Percentiles rank a stretch among this genome's conserved stretches.
Evolutionary conservation across 2,329 filamentous ascomycete species (phyloP).

Genomic region (Cryoendolithus antarcticus): DNA sequence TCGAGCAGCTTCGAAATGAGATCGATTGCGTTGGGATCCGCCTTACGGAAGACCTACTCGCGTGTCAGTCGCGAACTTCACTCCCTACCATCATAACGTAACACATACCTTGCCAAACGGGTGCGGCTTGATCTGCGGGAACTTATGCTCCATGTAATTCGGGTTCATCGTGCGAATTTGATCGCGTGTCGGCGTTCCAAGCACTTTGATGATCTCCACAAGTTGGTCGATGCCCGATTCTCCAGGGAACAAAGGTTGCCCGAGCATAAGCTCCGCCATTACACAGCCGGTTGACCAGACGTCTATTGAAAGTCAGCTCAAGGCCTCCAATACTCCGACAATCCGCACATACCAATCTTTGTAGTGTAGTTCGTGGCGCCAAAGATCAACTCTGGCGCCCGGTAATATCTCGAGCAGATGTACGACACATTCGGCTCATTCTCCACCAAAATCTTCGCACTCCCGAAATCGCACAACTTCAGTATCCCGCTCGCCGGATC

Average conservation of each 20-base stretch:
- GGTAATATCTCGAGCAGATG: constrained; percentile 98
- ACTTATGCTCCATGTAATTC: constrained; percentile 99
- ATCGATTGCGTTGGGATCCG: constrained; percentile 83
- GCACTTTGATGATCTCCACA: constrained; percentile 98
- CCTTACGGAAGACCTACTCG: constrained; percentile 82
- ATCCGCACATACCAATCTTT: constrained; percentile 65
- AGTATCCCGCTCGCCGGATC: constrained; percentile 84
- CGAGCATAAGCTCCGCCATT: constrained; percentile 98
- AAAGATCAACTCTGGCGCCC: constrained; percentile 94
- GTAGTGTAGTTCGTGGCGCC: constrained; percentile 99
- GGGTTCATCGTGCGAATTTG: constrained; percentile 99
- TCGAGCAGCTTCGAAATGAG: constrained; percentile 87
- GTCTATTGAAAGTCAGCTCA: constrained; percentile 44
- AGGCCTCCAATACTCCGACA: constrained; percentile 8
- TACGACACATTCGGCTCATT: constrained; percentile 99
- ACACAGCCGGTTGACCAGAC: constrained; percentile 99
- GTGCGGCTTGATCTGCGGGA: constrained; percentile 98
- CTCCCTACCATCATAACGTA: not conserved
- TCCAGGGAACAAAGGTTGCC: constrained; percentile 92
- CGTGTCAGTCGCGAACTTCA: constrained; percentile 1
- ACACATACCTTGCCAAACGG: constrained; percentile 75
- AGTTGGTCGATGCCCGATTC: constrained; percentile 98
- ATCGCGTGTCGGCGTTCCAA: constrained; percentile 90
- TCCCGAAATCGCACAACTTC: constrained; percentile 98
- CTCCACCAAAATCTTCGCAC: constrained; percentile 95